Evolutionary conservation across 768 basidiomycete genomes (phyloP), one percentile per base, ranked within the genome.

Genomic region (Basidioascus undulatus): DNA sequence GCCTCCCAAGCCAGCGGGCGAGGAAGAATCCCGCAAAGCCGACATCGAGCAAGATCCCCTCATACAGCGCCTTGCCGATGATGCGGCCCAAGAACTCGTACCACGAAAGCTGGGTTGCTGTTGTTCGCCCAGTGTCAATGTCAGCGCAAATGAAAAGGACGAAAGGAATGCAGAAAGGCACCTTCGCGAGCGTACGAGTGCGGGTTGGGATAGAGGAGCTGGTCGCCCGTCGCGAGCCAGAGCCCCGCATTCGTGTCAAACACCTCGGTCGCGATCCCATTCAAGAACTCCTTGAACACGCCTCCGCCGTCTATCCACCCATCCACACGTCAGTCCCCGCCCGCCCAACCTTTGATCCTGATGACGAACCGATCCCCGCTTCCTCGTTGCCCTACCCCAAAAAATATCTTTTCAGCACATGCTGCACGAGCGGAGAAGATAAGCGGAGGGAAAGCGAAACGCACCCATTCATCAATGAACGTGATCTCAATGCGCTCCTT

Each of bases 271-370:
- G 74, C 76, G 15, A 98, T 57, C 12, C 77, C 55, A 2, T 86
- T 98, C 52, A 96, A 70, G 50, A 96, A 92, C 57, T 96, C 92
- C 56, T 96, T 98, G 65, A 92, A 96, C 5, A 96, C 74, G 0
- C 92, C 92, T 3, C 92, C 87, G 2, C 89, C 87, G 47, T 94
- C n/a, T n/a, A n/a, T n/a, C n/a, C n/a, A n/a, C n/a, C n/a, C n/a
- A n/a, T n/a, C n/a, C n/a, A n/a, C n/a, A n/a, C n/a, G n/a, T n/a
- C n/a, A n/a, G n/a, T n/a, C n/a, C n/a, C n/a, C n/a, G n/a, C n/a
- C n/a, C n/a, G n/a, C n/a, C n/a, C n/a, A n/a, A n/a, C n/a, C n/a
- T n/a, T n/a, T n/a, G n/a, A n/a, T n/a, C n/a, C n/a, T n/a, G n/a
- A n/a, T n/a, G n/a, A n/a, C n/a, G n/a, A n/a, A n/a, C n/a, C 89